phyloP scores from a whole-genome alignment of 768 basidiomycete genomes.

The Lentinula boryana region DNA sequence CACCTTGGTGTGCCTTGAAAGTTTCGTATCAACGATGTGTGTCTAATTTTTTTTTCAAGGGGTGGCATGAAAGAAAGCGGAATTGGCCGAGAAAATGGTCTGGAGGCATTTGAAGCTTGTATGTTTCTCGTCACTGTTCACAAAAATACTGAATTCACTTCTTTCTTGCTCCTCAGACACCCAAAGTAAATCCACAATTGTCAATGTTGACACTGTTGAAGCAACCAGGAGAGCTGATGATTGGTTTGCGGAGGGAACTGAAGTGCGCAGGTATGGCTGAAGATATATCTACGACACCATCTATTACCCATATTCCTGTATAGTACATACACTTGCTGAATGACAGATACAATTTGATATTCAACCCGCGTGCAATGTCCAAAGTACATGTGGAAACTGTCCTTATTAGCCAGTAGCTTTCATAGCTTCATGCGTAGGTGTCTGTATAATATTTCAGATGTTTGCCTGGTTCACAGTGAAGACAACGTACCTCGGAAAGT shows the following conservation, averaged over 20 bases:
- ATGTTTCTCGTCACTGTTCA: slow-evolving; percentile 15
- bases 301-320: background rate
- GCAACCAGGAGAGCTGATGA: slow-evolving; percentile 60
- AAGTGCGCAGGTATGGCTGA: slow-evolving; percentile 63
- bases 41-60: slow-evolving; percentile 31
- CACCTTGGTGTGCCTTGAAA: slow-evolving; percentile 59
- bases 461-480: background rate
- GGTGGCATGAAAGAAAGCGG: slow-evolving; percentile 90
- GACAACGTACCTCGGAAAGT: slow-evolving; percentile 44
- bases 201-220: slow-evolving; percentile 62
- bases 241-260: slow-evolving; percentile 64
- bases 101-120: slow-evolving; percentile 80
- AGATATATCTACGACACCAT: background rate
- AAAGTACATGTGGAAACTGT: slow-evolving; percentile 3
- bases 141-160: background rate
- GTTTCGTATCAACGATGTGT: slow-evolving; percentile 4
- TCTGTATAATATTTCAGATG: slow-evolving; percentile 21
- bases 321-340: background rate
- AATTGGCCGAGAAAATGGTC: slow-evolving; percentile 80
- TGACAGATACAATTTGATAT: background rate
- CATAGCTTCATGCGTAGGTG: slow-evolving; percentile 48
- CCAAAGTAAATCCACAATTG: slow-evolving; percentile 76
- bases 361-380: background rate
- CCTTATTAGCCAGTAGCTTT: slow-evolving; percentile 37
- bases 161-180: slow-evolving; percentile 43